Conservation (phyloP, 73 alveolate genomes). For the Uronychia setigera region DNA sequence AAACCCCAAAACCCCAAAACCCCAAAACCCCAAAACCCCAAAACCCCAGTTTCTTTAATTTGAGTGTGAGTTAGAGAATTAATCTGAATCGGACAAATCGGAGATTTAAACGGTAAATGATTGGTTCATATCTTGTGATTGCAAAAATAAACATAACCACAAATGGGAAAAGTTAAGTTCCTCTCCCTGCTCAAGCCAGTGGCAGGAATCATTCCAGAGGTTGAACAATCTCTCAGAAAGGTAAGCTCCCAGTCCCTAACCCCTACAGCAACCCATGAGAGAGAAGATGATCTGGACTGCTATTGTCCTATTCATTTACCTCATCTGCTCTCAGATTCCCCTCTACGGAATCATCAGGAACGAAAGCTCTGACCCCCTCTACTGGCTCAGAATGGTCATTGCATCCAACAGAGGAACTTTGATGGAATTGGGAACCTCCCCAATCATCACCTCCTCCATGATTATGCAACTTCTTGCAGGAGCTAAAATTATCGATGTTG, state of each 20-base stretch:
- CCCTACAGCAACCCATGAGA: conserved; percentile 65
- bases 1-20: neutral
- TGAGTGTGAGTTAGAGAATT: too few relatives aligned
- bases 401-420: conserved; percentile 99
- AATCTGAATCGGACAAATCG: too few relatives aligned
- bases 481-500: conserved; percentile 97
- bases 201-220: conserved; percentile 97
- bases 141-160: neutral
- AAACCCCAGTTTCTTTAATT: too few relatives aligned
- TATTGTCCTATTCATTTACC: conserved; percentile 95
- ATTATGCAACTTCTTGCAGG: conserved; percentile 99
- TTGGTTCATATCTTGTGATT: conserved; percentile 1
- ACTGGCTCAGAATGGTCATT: conserved; percentile 99
- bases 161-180: conserved; percentile 77
- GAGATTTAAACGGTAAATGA: neutral
- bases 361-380: conserved; percentile 98
- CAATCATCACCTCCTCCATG: conserved; percentile 99
- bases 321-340: conserved; percentile 99
- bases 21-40: conserved; percentile 44
- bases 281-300: conserved; percentile 99
- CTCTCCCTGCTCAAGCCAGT: conserved; percentile 93
- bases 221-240: conserved; percentile 93
- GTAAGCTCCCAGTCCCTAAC: conserved; percentile 44
- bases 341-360: conserved; percentile 95
- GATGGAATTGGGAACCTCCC: conserved; percentile 99